Conservation (phyloP, 306 rosid genomes). For the Alnus glutinosa region DNA sequence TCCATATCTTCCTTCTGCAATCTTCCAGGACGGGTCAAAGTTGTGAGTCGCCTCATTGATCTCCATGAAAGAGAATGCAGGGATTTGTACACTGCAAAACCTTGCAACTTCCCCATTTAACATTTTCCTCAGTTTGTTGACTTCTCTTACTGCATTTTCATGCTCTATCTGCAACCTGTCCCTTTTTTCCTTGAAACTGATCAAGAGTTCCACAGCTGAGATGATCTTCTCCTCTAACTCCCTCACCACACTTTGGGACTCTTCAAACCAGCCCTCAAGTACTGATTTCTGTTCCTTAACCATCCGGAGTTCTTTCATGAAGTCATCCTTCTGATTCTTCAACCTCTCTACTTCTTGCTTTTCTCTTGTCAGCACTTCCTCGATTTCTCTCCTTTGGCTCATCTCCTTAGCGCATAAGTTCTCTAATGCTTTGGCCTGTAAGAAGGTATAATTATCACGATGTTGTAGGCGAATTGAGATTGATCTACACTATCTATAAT, state of each 20-base stretch:
- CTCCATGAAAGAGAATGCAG: constrained; percentile 79
- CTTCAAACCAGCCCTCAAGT: constrained; percentile 47
- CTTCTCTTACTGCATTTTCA: constrained; percentile 53
- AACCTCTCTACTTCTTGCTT: constrained; percentile 52
- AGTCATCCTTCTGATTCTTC: constrained; percentile 47
- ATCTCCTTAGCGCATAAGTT: constrained; percentile 51
- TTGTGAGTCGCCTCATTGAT: constrained; percentile 79
- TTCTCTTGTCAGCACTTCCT: constrained; percentile 47
- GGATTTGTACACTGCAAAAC: constrained; percentile 51
- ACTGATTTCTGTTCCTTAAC: constrained; percentile 51
- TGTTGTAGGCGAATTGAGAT: constrained; percentile 27
- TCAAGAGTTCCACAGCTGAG: constrained; percentile 73
- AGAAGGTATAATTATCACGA: constrained; percentile 31
- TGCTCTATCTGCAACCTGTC: constrained; percentile 62
- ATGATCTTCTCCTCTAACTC: constrained; percentile 85
- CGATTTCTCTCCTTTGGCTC: constrained; percentile 53
- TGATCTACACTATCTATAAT: constrained; percentile 19
- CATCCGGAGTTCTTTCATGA: constrained; percentile 41
- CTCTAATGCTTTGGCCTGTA: constrained; percentile 63
- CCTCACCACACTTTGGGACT: constrained; percentile 41
- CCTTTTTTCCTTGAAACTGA: constrained; percentile 73
- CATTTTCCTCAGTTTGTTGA: constrained; percentile 47
- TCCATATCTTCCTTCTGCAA: constrained; percentile 85
- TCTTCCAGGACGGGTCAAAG: constrained; percentile 91
- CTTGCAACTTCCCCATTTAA: constrained; percentile 37